Base-by-base conservation (phyloP, 1,284 basidiomycete genomes). In the Calocybe gambosa region DNA sequence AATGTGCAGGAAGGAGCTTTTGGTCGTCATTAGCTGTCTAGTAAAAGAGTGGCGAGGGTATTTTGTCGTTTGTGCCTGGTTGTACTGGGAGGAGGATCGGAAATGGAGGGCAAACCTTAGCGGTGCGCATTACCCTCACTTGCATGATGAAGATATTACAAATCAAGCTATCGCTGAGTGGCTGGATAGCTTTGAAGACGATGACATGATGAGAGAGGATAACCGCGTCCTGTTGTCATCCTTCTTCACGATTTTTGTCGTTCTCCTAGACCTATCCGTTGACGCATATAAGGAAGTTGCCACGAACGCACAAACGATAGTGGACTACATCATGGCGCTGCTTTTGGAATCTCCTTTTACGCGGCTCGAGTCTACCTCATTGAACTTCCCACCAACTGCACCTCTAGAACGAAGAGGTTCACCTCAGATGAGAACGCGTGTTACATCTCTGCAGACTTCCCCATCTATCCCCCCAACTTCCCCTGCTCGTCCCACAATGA, bases 31-130 rank as follows among this genome's bases (percentile, higher is more conserved):
- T 43, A 94, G 90, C 56, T 92, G 92, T 55, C 73, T 99, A 18
- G 93, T 95, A 12, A 89, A 92, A 61, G 93, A 97, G 65, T 98
- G 94, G 89, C 74, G 92, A 50, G 94, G 95, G 8, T 93, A 93
- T 71, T 93, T 98, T 57, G 89, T 95, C 39, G 82, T 94, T 26
- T 95, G 94, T 46, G 93, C 95, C 0, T 98, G 95, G 92, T 69
- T 92, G 20, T 93, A 94, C 68, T 92, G 90, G 83, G 89, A 95
- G 62, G 89, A 93, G 62, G 83, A 89, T 54, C 69, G 81, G 51
- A 71, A 77, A 57, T 77, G 80, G 75, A 68, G 71, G 47, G 54
- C 65, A 31, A 62, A 61, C 33, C 48, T 58, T 6, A 62, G 61
- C 29, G 58, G 62, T n/a, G 58, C 63, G 20, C 59, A 63, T 51